Percentiles rank a stretch among this genome's conserved stretches.
These are phyloP conservation scores for Plasmodiophora brassicae DNA, from an alignment of 208 protist genomes.

Conservation along the genomic window DNA sequence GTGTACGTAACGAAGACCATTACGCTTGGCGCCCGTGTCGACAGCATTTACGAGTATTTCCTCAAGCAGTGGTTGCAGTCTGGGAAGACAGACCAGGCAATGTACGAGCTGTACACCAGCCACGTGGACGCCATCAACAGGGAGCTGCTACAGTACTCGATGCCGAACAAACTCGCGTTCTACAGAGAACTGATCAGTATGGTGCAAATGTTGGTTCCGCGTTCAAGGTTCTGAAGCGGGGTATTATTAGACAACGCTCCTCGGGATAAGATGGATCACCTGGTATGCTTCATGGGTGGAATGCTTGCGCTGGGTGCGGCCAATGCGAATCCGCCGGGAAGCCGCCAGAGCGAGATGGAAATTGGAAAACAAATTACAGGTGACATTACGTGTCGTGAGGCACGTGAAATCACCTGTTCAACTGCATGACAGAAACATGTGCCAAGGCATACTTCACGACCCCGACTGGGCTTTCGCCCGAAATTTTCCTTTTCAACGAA, in stretches of 20 bases:
- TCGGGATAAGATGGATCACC: slow-evolving; percentile 51
- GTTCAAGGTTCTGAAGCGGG: neutral
- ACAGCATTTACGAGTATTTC: slow-evolving; percentile 63
- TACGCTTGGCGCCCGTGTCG: slow-evolving; percentile 52
- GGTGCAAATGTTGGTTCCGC: neutral
- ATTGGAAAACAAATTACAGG: neutral
- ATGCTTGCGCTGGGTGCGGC: slow-evolving; percentile 48
- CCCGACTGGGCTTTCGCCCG: neutral
- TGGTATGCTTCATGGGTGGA: slow-evolving; percentile 55
- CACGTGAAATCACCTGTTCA: too few relatives aligned
- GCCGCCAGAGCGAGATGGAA: neutral
- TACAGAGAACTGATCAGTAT: neutral
- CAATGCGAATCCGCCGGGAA: slow-evolving; percentile 36
- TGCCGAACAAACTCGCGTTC: neutral
- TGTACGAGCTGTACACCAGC: neutral
- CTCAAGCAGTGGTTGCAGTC: slow-evolving; percentile 54
- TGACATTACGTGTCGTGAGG: neutral
- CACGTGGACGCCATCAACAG: neutral
- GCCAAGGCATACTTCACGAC: neutral
- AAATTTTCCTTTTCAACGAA: slow-evolving; percentile 16
- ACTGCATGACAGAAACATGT: slow-evolving; percentile 32
- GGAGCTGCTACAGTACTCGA: neutral
- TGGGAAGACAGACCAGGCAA: slow-evolving; percentile 26
- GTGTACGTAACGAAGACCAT: slow-evolving; percentile 29
- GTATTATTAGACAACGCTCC: neutral